Percentiles rank a stretch among this genome's conserved stretches.
phyloP scores from a whole-genome alignment of 371 early-diverging fungal genomes.

The Mucor circinelloides region DNA sequence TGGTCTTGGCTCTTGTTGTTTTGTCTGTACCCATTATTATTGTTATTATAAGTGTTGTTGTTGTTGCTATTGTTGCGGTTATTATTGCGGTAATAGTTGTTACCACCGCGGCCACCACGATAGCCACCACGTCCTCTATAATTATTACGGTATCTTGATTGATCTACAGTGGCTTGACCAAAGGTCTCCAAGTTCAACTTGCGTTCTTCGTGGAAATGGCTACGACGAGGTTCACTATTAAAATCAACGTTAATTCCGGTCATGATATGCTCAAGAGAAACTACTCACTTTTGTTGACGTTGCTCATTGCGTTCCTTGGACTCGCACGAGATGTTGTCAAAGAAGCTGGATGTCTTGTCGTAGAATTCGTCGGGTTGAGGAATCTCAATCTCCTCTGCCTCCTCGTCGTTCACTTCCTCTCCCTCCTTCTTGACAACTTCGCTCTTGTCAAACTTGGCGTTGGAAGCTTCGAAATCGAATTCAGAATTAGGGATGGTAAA shows the following conservation, averaged over 20 bases:
- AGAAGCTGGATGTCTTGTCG: conserved; percentile 81
- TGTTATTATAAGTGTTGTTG: conserved; percentile 29
- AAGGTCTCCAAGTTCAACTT: conserved; percentile 93
- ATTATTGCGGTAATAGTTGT: conserved; percentile 44
- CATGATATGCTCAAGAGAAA: too few species aligned
- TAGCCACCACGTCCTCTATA: conserved; percentile 55
- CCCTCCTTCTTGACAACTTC: conserved; percentile 61
- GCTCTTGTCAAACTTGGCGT: conserved; percentile 91
- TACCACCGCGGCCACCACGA: conserved; percentile 36
- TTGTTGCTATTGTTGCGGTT: conserved; percentile 33
- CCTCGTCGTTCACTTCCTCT: conserved; percentile 37
- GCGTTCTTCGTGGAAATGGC: conserved; percentile 84
- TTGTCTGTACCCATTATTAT: conserved; percentile 14
- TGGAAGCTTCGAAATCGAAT: conserved; percentile 93
- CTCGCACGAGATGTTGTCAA: conserved; percentile 98
- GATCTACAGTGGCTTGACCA: conserved; percentile 81
- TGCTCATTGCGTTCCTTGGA: conserved; percentile 79
- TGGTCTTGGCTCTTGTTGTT: conserved; percentile 5
- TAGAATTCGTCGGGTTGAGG: conserved; percentile 64
- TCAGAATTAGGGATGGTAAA: conserved; percentile 82
- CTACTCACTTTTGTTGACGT: conserved; percentile 17
- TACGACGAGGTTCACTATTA: conserved; percentile 65
- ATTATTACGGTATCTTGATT: conserved; percentile 65
- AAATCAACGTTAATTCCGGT: conserved; percentile 10
- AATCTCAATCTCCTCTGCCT: conserved; percentile 48